A percentile compares a stretch with the other conserved stretches of the same genome.
Conservation (phyloP, 768 basidiomycete species). For the Suillus paluster region DNA sequence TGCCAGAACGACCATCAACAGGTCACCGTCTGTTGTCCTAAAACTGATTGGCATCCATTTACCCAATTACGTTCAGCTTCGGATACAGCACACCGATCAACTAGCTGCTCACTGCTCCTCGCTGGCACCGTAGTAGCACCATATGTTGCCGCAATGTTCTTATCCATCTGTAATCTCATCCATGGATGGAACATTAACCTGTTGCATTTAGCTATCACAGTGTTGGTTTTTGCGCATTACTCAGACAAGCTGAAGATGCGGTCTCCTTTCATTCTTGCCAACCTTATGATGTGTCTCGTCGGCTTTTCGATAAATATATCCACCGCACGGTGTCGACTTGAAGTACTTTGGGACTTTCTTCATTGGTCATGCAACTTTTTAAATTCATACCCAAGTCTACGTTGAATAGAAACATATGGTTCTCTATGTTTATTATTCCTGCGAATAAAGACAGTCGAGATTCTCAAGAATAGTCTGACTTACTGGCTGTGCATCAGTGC, state of each 20-base stretch:
- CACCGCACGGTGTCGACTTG: slow-evolving; percentile 48
- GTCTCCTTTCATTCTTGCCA: slow-evolving; percentile 60
- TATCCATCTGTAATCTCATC: background rate
- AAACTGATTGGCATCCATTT: background rate
- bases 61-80: slow-evolving; percentile 41
- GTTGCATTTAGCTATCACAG: slow-evolving; percentile 43
- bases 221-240: slow-evolving; percentile 56
- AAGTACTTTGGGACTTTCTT: slow-evolving; percentile 81
- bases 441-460: no score
- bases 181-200: no score
- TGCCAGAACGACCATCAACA: slow-evolving; percentile 57
- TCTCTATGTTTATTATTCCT: no score
- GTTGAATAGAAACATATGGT: no score
- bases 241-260: slow-evolving; percentile 62
- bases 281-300: slow-evolving; percentile 52
- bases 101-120: slow-evolving; percentile 66
- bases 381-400: no score
- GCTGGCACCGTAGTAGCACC: no score
- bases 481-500: no score
- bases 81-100: slow-evolving; percentile 59
- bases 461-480: no score
- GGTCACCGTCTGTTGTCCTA: slow-evolving; percentile 34
- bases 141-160: slow-evolving; percentile 55
- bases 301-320: slow-evolving; percentile 72
- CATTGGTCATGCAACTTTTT: no score